Conservation (phyloP, 2,329 filamentous ascomycete species). For the Didymella pinodella region DNA sequence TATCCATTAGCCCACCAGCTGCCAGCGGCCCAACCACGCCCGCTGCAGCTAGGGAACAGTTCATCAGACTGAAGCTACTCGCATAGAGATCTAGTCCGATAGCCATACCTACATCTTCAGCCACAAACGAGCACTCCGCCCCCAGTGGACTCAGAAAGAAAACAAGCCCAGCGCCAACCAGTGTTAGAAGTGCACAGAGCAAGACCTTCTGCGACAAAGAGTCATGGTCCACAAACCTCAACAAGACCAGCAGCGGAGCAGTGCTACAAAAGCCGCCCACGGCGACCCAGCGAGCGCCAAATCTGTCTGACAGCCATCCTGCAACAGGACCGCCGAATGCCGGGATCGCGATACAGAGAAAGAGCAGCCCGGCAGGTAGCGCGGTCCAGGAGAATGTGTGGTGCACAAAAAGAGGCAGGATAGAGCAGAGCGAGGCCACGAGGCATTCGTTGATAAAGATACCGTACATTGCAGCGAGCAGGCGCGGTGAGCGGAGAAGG, state of each 20-base stretch:
- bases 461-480: constrained; percentile 65
- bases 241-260: neutral
- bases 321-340: constrained; percentile 64
- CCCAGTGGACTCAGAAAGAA: constrained; percentile 2
- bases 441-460: constrained; percentile 58
- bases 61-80: constrained; percentile 6
- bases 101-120: neutral
- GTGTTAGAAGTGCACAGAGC: neutral
- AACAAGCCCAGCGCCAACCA: neutral
- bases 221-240: neutral
- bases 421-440: constrained; percentile 60
- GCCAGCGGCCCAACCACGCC: constrained; percentile 1
- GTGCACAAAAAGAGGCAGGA: constrained; percentile 61
- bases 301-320: constrained; percentile 58
- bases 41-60: constrained; percentile 5
- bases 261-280: constrained; percentile 39
- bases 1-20: constrained; percentile 3
- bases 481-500: constrained; percentile 61
- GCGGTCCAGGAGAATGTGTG: constrained; percentile 60
- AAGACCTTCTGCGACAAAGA: neutral
- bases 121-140: constrained; percentile 2
- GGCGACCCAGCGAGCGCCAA: constrained; percentile 69
- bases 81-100: neutral
- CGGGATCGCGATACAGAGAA: constrained; percentile 64
- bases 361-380: constrained; percentile 60